Conservation (phyloP, 1,139 yeast genomes). For the Protomyces lactucae-debilis region DNA sequence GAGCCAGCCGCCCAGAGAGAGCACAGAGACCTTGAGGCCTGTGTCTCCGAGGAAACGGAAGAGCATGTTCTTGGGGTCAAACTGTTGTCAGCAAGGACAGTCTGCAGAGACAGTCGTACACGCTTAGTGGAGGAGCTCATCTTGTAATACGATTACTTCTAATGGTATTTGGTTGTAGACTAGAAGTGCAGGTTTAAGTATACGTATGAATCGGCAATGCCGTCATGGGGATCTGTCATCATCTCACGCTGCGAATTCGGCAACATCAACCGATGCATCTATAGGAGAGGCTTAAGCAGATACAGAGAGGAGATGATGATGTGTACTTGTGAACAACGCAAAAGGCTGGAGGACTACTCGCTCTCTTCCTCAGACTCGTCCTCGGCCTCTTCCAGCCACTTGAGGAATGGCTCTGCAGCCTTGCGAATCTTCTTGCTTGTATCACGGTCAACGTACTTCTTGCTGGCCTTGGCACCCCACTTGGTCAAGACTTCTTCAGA, state of each 20-base stretch:
- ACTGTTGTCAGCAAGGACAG: neutral
- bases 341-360: neutral
- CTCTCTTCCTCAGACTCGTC: constrained; percentile 48
- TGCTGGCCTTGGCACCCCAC: constrained; percentile 91
- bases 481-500: constrained; percentile 73
- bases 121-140: neutral
- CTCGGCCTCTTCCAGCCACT: constrained; percentile 94
- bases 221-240: no score
- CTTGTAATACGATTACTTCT: neutral
- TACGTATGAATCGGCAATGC: no score
- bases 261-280: no score
- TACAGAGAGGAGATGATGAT: neutral
- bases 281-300: no score
- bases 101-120: neutral
- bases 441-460: constrained; percentile 90
- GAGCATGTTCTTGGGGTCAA: constrained; percentile 35
- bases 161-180: neutral
- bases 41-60: constrained; percentile 40
- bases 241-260: no score
- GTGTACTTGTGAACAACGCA: neutral
- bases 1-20: constrained; percentile 42
- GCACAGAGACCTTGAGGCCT: constrained; percentile 40
- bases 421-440: constrained; percentile 88
- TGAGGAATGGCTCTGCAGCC: constrained; percentile 91
- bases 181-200: neutral